A percentile compares a stretch with the other conserved stretches of the same genome.
These are phyloP conservation scores for Aureobasidium lini DNA, from an alignment of 2,329 filamentous ascomycete species.

Conservation along the genomic window DNA sequence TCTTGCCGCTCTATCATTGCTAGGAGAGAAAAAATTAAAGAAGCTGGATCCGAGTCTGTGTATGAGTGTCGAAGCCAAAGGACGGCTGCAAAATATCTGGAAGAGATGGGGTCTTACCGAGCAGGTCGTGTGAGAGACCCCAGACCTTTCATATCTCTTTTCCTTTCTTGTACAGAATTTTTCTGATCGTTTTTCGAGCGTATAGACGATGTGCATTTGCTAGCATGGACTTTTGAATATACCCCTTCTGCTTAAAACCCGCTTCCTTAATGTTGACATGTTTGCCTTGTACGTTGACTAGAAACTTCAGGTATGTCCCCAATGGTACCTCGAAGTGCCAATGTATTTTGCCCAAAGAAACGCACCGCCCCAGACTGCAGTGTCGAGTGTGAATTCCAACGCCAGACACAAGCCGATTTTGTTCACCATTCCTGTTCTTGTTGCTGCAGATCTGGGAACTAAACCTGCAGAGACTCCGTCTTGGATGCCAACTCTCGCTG, in stretches of 20 bases:
- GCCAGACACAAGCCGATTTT: slow-evolving; percentile 16
- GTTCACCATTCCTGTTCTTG: neutral
- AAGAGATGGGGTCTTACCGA: slow-evolving; percentile 16
- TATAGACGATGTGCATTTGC: neutral
- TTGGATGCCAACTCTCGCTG: neutral
- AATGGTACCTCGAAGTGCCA: slow-evolving; percentile 9
- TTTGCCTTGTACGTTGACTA: neutral
- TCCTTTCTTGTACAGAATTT: neutral
- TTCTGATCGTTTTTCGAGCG: neutral
- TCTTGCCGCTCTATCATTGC: slow-evolving; percentile 67
- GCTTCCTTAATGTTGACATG: too few species aligned
- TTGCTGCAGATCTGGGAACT: neutral
- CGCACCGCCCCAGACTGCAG: slow-evolving; percentile 11
- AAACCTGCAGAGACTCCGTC: neutral
- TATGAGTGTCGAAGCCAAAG: slow-evolving; percentile 53
- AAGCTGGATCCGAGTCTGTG: slow-evolving; percentile 69
- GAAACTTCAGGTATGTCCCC: slow-evolving; percentile 7
- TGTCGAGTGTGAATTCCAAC: slow-evolving; percentile 12
- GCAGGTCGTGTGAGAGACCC: neutral
- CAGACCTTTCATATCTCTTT: neutral
- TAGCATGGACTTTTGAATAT: neutral
- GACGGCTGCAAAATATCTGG: slow-evolving; percentile 22
- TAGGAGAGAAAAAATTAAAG: slow-evolving; percentile 56
- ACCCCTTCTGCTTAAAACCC: too few species aligned
- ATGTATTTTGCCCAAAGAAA: slow-evolving; percentile 8